Evolutionary conservation across 1,284 basidiomycete species (phyloP), one percentile per base, ranked within the genome.

Genomic region (Rugosomyces carneus): DNA sequence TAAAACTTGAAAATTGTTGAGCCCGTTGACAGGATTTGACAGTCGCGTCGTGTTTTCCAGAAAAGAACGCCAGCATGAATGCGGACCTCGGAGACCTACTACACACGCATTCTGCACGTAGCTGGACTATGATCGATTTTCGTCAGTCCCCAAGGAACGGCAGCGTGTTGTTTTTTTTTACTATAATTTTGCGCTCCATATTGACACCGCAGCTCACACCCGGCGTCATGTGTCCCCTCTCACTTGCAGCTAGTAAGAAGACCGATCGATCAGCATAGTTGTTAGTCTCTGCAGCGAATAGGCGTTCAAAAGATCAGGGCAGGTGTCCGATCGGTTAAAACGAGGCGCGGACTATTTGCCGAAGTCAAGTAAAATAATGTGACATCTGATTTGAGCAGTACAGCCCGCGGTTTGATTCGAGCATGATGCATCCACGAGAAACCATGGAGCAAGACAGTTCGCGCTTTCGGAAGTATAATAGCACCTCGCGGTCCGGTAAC

Each of bases 281-380:
- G n/a, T 37, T 29, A 27, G 3, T 27, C 26, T 26, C n/a, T 24
- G 16, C 27, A 11, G 42, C 29, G 13, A 32, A 18, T 9, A 35
- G 15, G 13, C 31, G 13, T 16, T 15, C 15, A n/a, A 34, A 34
- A n/a, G 2, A 16, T 16, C 31, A 3, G 31, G n/a, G 13, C 31
- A n/a, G 21, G 23, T 36, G n/a, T 36, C 31, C 19, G 19, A 38
- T 39, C 37, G n/a, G 24, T 10, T 18, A 15, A 23, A 11, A 16
- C 9, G 21, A 44, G 10, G 40, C 16, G 36, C 11, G 10, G 8
- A 38, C 4, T 18, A 16, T 11, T 37, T 5, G 24, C 15, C 8
- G 24, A 38, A 23, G 24, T 29, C 34, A 37, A 36, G 42, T 21
- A 42, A 24, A 36, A n/a, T 21, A 42, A 29, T 31, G 29, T 26